A percentile compares a stretch with the other conserved stretches of the same genome.
These are phyloP conservation scores for Sphenostylis stenocarpa DNA, from an alignment of 306 rosid genomes.

Conservation along the genomic window DNA sequence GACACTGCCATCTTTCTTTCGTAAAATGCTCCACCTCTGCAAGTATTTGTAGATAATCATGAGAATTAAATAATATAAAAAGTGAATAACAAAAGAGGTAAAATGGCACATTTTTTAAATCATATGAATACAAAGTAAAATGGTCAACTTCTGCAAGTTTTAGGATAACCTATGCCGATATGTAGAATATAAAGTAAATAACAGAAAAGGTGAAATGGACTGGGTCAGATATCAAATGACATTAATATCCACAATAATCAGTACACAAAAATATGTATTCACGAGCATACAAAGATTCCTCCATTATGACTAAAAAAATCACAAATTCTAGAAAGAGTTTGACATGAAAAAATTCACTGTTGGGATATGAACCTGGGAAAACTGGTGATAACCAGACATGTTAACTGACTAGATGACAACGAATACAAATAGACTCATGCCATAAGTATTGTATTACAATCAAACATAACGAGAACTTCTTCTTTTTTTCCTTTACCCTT, in stretches of 20 bases:
- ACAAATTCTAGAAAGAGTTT: slow-evolving; percentile 2
- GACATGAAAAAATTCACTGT: slow-evolving; percentile 40
- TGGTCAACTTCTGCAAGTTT: slow-evolving; percentile 71
- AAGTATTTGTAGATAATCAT: slow-evolving; percentile 37
- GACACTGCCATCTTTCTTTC: slow-evolving; percentile 49
- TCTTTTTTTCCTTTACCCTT: slow-evolving; percentile 8
- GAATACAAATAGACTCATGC: slow-evolving; percentile 30
- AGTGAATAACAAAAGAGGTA: neutral
- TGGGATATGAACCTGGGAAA: slow-evolving; percentile 74
- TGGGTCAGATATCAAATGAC: neutral
- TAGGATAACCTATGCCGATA: slow-evolving; percentile 39
- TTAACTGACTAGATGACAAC: slow-evolving; percentile 66
- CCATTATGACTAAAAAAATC: neutral
- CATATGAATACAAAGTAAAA: slow-evolving; percentile 34
- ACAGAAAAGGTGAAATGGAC: neutral
- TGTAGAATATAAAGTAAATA: slow-evolving; percentile 26
- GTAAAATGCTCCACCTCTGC: slow-evolving; percentile 86
- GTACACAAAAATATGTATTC: neutral
- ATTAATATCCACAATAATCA: slow-evolving; percentile 17
- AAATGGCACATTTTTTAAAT: neutral
- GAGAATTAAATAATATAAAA: slow-evolving; percentile 32
- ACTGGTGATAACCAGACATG: slow-evolving; percentile 63
- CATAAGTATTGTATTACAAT: slow-evolving; percentile 25
- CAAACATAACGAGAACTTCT: neutral
- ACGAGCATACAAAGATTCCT: neutral